Conservation (phyloP, 495 filamentous ascomycete species). For the Haplographium delicatum region DNA sequence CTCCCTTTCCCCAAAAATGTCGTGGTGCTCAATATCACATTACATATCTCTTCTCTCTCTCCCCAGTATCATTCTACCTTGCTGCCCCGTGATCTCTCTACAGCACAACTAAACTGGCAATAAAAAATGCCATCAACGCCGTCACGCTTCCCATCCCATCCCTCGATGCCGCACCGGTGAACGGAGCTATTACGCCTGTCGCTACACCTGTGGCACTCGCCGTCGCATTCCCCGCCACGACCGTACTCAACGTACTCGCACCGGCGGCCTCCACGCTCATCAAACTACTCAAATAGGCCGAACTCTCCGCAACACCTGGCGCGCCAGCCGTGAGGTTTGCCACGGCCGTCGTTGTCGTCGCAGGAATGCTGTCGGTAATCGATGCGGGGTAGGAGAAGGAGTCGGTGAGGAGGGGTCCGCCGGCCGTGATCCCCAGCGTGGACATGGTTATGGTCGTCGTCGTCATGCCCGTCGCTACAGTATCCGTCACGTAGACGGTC, state of each 20-base stretch:
- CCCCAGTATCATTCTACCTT: background rate
- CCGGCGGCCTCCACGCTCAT: slow-evolving; percentile 5
- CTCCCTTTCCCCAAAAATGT: no score
- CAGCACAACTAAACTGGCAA: background rate
- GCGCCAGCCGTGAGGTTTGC: background rate
- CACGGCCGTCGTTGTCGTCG: background rate
- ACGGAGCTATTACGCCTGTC: slow-evolving; percentile 1
- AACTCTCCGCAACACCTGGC: background rate
- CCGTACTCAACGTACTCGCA: background rate
- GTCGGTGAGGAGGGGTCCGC: background rate
- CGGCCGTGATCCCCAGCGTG: background rate
- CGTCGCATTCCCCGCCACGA: background rate
- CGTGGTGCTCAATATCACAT: no score
- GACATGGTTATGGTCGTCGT: background rate
- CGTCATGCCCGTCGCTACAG: background rate
- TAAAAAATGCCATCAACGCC: background rate
- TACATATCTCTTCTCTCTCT: background rate
- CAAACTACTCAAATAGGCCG: slow-evolving; percentile 3
- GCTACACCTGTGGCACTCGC: no score
- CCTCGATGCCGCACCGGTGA: slow-evolving; percentile 6
- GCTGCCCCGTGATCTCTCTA: background rate
- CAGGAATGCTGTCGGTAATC: background rate
- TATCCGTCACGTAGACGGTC: background rate
- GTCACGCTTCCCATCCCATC: background rate
- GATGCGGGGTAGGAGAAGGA: background rate